Base-by-base conservation (phyloP, 148 eudicot species). In the Salicornia ramosissima region DNA sequence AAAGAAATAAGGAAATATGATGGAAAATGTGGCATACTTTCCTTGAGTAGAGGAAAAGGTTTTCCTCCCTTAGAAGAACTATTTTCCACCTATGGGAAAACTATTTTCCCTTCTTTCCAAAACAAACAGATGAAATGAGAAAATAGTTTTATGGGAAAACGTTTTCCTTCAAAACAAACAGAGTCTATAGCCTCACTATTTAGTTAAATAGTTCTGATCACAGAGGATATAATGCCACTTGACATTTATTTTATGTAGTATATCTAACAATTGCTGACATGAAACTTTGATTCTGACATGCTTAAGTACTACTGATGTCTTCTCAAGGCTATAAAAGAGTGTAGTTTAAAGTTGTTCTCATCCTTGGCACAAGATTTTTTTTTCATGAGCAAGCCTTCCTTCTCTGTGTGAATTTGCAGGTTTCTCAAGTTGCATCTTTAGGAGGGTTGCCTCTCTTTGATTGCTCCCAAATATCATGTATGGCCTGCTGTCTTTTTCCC, bases 371-470 rank as follows among this genome's bases (percentile, higher is more conserved):
- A 33, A 46, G 50, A 22, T 39, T 65, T 4, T 2, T 61, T 15
- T 71, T 64, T 30, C n/a, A n/a, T 68, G 24, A 53, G 10, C 43
- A 34, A 60, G 12, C 26, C 22, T 21, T 62, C 43, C 62, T 16
- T 51, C 45, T 13, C 43, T 15, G 12, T 71, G 30, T 31, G 42
- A 62, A 40, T 58, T 78, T 82, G 79, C 81, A 93, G 98, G 81
- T 83, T 68, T 93, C 98, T 74, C 92, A 88, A 74, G 72, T 80
- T 80, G 92, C 89, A 70, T 81, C 95, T 67, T 61, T 66, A 11
- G 87, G 78, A 83, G 98, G 96, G 75, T 84, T 81, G 82, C 90
- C 92, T 25, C 30, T 93, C 46, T 72, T 59, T 65, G 98, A 93
- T 75, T 93, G 87, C 82, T 80, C 88, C 5, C 80, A 78, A 69